Evolutionary conservation across 441 rosid genomes (phyloP).

Genomic region (Raphanus hybrid): DNA sequence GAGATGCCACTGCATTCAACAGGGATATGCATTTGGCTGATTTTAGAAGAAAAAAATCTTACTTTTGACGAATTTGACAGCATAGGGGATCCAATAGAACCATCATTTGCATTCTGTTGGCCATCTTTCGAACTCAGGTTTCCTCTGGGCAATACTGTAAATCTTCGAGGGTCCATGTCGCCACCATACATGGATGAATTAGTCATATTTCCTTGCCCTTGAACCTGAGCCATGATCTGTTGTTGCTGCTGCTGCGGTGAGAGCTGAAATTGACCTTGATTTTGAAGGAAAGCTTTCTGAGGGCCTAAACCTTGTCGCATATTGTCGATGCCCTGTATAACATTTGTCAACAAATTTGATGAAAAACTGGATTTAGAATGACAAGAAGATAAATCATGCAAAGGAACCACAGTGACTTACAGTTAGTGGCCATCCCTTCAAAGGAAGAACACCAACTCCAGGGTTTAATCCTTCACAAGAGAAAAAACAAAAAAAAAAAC

Average conservation of each 20-base stretch:
- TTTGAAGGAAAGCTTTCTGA: slow-evolving; percentile 60
- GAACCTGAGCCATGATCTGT: slow-evolving; percentile 66
- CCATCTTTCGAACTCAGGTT: slow-evolving; percentile 66
- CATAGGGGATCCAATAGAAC: slow-evolving; percentile 78
- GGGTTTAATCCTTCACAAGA: slow-evolving; percentile 56
- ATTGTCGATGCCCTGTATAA: slow-evolving; percentile 61
- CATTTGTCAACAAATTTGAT: slow-evolving; percentile 30
- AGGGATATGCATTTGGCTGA: slow-evolving; percentile 17
- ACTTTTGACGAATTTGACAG: slow-evolving; percentile 79
- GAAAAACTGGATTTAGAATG: slow-evolving; percentile 28
- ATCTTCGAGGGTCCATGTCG: slow-evolving; percentile 71
- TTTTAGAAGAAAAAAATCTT: slow-evolving; percentile 29
- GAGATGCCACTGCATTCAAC: slow-evolving; percentile 24
- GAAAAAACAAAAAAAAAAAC: neutral
- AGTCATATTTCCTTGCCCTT: slow-evolving; percentile 67
- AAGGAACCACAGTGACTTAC: slow-evolving; percentile 50
- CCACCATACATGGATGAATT: slow-evolving; percentile 52
- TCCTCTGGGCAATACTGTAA: slow-evolving; percentile 66
- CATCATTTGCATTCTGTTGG: slow-evolving; percentile 63
- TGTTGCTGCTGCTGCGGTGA: slow-evolving; percentile 70
- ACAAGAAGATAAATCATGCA: slow-evolving; percentile 20
- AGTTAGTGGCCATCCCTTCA: slow-evolving; percentile 80
- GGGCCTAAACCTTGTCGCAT: slow-evolving; percentile 66
- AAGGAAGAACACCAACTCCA: slow-evolving; percentile 66
- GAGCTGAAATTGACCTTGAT: slow-evolving; percentile 67